Percentiles rank a stretch among this genome's conserved stretches.
Evolutionary conservation across 495 filamentous ascomycete genomes (phyloP).

Genomic region (Haplographium delicatum): DNA sequence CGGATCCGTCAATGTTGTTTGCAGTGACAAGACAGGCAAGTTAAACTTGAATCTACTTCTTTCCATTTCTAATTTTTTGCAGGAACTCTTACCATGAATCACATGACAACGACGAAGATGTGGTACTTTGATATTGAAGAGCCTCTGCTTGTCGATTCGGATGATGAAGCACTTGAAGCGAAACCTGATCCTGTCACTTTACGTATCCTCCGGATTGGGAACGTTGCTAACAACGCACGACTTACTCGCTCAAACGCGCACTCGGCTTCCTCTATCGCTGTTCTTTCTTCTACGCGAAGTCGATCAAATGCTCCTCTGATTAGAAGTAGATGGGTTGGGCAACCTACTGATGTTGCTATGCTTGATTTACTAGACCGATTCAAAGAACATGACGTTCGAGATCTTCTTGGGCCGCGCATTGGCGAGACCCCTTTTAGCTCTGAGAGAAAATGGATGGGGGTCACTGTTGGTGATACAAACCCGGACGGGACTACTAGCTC

Average conservation of each 20-base stretch:
- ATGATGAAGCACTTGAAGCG: conserved; percentile 52
- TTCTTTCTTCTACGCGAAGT: conserved; percentile 70
- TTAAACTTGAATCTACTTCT: conserved; percentile 20
- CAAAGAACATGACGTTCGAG: conserved; percentile 83
- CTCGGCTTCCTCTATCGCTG: conserved; percentile 63
- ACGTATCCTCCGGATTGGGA: conserved; percentile 81
- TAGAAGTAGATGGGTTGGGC: conserved; percentile 86
- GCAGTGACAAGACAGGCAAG: conserved; percentile 87
- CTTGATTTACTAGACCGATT: conserved; percentile 87
- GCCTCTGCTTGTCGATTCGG: conserved; percentile 69
- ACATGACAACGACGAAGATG: conserved; percentile 96
- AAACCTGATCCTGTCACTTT: conserved; percentile 66
- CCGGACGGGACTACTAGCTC: conserved; percentile 40
- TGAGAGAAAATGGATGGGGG: conserved; percentile 98
- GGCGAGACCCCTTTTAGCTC: conserved; percentile 93
- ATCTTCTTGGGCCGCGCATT: conserved; percentile 70
- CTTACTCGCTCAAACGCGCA: conserved; percentile 58
- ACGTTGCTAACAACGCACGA: conserved; percentile 93
- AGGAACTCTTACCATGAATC: conserved; percentile 88
- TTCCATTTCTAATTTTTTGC: conserved; percentile 3
- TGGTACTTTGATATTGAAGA: conserved; percentile 78
- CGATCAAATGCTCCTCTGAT: conserved; percentile 20
- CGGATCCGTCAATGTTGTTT: conserved; percentile 97
- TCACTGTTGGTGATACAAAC: conserved; percentile 58
- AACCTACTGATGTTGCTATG: conserved; percentile 94